phyloP scores from a whole-genome alignment of 805 yeast genomes.

The Candida vartiovaarae region DNA sequence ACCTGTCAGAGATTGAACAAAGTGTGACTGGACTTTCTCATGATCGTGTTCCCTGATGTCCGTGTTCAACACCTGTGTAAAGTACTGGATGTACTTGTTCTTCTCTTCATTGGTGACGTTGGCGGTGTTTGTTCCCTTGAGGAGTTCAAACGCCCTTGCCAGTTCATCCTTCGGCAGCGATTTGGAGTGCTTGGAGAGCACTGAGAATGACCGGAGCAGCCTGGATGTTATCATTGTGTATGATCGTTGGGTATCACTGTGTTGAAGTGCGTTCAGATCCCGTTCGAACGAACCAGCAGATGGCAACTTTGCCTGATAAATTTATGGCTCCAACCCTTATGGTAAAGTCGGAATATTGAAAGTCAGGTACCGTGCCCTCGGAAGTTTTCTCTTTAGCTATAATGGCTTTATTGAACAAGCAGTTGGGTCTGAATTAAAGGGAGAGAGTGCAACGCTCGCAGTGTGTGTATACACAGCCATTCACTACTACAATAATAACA shows the following conservation, averaged over 20 bases:
- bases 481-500: background rate
- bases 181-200: background rate
- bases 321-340: too few species aligned
- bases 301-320: too few species aligned
- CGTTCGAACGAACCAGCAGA: too few species aligned
- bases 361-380: too few species aligned
- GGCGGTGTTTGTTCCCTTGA: constrained; percentile 1
- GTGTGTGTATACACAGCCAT: background rate
- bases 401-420: too few species aligned
- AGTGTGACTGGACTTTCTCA: constrained; percentile 4
- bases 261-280: too few species aligned
- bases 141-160: constrained; percentile 6
- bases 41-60: constrained; percentile 4
- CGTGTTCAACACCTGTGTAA: constrained; percentile 12
- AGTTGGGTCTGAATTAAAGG: too few species aligned
- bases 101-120: constrained; percentile 9
- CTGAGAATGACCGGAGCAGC: background rate
- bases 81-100: constrained; percentile 10
- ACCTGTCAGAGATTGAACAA: constrained; percentile 15
- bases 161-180: constrained; percentile 6
- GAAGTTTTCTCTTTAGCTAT: too few species aligned
- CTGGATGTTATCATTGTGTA: background rate
- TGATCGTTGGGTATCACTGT: too few species aligned
- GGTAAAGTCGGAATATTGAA: too few species aligned
- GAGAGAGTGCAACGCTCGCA: background rate